Conservation (phyloP, 1,284 basidiomycete species). For the Takashimella tepidaria region DNA sequence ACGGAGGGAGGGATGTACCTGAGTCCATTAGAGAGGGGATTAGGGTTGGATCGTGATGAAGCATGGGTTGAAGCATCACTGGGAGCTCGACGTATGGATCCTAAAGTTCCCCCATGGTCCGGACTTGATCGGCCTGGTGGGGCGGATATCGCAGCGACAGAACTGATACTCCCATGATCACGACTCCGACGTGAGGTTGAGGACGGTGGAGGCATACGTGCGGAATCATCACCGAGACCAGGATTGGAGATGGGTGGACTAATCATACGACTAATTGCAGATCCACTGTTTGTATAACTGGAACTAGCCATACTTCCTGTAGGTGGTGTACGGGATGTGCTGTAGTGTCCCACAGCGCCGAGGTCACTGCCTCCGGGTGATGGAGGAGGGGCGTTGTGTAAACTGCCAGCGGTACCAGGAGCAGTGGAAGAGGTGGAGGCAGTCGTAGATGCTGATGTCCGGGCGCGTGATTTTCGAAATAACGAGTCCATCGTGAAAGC, state of each 20-base stretch:
- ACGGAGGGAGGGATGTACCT: constrained; percentile 18
- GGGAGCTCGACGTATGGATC: background rate
- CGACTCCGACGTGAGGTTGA: background rate
- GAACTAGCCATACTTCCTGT: constrained; percentile 10
- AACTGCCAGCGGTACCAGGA: too few species aligned
- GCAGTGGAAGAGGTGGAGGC: constrained; percentile 7
- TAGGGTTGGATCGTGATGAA: background rate
- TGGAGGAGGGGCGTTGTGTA: constrained; percentile 2
- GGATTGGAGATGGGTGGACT: constrained; percentile 38
- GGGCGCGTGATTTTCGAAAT: constrained; percentile 27
- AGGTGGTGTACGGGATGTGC: constrained; percentile 22
- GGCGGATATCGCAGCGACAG: background rate
- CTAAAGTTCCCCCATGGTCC: constrained; percentile 6
- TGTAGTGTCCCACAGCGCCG: constrained; percentile 28
- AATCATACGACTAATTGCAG: constrained; percentile 11
- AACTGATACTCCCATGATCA: background rate
- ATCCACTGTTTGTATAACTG: constrained; percentile 4
- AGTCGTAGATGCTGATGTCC: constrained; percentile 20
- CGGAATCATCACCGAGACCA: constrained; percentile 23
- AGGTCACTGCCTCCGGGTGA: constrained; percentile 18
- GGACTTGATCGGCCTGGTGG: background rate
- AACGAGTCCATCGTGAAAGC: constrained; percentile 27
- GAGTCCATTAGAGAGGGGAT: constrained; percentile 7
- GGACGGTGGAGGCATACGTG: constrained; percentile 13
- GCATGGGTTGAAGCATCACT: background rate